Base-by-base conservation (phyloP, 2,329 filamentous ascomycete species). In the Diaporthe ampelina region DNA sequence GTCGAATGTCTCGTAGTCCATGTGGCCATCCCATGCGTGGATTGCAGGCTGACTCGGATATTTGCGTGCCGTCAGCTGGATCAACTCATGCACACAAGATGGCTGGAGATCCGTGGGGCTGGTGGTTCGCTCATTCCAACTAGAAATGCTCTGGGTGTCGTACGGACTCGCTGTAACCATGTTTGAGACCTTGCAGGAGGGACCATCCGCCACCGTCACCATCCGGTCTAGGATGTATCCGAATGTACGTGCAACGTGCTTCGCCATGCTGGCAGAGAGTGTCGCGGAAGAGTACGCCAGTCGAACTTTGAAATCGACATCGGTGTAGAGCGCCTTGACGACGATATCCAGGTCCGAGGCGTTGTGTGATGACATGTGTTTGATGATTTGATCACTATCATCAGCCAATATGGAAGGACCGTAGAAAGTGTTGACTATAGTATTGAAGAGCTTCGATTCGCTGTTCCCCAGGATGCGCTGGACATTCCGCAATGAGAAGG, bases 1-100 rank as follows among this genome's bases (percentile, higher is more conserved):
- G 17, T 35, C 57, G 11, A 40, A 35, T 26, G n/a, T 35, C 57
- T 61, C 57, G 29, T 35, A 61, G 32, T 35, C 40, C 57, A 61
- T 61, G 6, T 61, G 17, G 11, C 57, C 57, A 40, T 61, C 57
- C 57, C 57, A 61, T 9, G 48, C 48, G 48, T 50, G 48, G n/a
- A 50, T 50, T n/a, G 48, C 17, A 7, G 48, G 48, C 48, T 9
- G 19, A 24, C 19, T 50, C 48, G 48, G 48, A 3, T n/a, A n/a
- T 21, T 21, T 6, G 5, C 48, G 32, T 24, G 57, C 57, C 7
- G 57, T 40, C 29, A 40, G 13, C 57, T 61, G 32, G 17, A 40
- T 35, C 57, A 61, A 35, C 10, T 40, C 57, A n/a, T 61, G 57
- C 3, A 24, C 32, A 61, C 57, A n/a, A 19, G 29, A 29, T 2